phyloP scores from a whole-genome alignment of 2,329 filamentous ascomycete species.

The Colletotrichum neosansevieriae region DNA sequence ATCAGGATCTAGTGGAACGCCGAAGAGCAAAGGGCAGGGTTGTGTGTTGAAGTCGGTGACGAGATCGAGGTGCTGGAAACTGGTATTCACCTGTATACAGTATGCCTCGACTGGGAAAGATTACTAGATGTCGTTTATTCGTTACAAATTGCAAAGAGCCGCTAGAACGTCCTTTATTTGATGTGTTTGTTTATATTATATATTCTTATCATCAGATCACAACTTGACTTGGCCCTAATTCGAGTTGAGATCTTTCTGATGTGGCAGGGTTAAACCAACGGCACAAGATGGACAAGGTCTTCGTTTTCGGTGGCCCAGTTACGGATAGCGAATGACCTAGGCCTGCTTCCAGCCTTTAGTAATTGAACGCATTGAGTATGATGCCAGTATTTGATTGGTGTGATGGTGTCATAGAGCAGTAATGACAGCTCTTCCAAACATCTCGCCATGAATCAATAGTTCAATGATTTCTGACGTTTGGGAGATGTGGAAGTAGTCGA shows the following conservation, averaged over 20 bases:
- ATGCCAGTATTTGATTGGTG: too few relatives aligned
- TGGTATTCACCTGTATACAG: constrained; percentile 44
- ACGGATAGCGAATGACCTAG: too few relatives aligned
- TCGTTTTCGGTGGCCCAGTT: too few relatives aligned
- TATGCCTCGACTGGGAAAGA: constrained; percentile 45
- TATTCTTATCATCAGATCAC: too few relatives aligned
- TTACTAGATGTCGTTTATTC: constrained; percentile 39
- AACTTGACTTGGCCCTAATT: too few relatives aligned
- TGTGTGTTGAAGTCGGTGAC: constrained; percentile 45
- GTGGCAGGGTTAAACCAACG: too few relatives aligned
- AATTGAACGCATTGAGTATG: too few relatives aligned
- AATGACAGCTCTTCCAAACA: constrained; percentile 1
- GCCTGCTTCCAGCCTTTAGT: too few relatives aligned
- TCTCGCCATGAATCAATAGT: neutral
- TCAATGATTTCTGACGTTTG: neutral
- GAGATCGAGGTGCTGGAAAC: constrained; percentile 47
- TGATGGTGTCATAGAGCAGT: neutral
- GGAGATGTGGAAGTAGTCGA: neutral
- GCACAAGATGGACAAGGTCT: too few relatives aligned
- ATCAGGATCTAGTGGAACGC: constrained; percentile 39
- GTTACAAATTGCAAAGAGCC: neutral
- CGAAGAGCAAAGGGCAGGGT: neutral
- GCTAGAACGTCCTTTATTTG: neutral
- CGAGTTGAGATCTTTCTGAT: too few relatives aligned
- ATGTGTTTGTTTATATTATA: fast-evolving